Base-by-base conservation (phyloP, 805 yeast genomes). In the Vanderwaltozyma polyspora region DNA sequence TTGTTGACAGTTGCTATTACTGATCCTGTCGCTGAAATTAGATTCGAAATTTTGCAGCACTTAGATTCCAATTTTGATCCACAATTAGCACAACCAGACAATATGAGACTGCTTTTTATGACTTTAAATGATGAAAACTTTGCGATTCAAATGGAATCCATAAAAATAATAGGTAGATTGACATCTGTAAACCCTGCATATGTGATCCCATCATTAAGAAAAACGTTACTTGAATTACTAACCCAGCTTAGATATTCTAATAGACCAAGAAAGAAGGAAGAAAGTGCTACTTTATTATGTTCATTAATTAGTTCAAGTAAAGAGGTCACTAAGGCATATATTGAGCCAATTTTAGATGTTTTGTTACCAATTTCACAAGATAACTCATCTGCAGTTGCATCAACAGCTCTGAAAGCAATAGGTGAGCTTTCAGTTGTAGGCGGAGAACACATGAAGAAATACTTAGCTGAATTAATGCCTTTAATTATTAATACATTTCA, bases 121-220 rank as follows among this genome's bases (percentile, higher is more conserved):
- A 89, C 95, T 0, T 62, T 89, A 37, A 83, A 91, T 51, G 99
- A 91, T 59, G 97, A 89, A 56, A 72, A 72, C 2, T 91, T 91
- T 51, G 76, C 74, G 9, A 80, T 91, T 9, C 71, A 95, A 36
- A 76, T 81, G 46, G 80, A 75, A 12, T 80, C 94, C 0, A 73
- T 89, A 23, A 68, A 68, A 32, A 70, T 87, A 9, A 73, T 91
- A 38, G 97, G 98, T 3, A 68, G 96, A 36, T 60, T 91, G 13
- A 79, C 95, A 0, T 60, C 74, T 2, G 79, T 85, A 27, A 91
- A 91, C 48, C 97, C 99, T 0, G 96, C 98, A 0, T 89, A 85
- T 56, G 83, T 91, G 42, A 86, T 89, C 25, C 98, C 99, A 0
- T 83, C 94, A 0, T 64, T 91, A 35, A 69, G 97, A 45, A 89